Evolutionary conservation across 2,329 filamentous ascomycete species (phyloP).

Genomic region (Sarocladium strictum): DNA sequence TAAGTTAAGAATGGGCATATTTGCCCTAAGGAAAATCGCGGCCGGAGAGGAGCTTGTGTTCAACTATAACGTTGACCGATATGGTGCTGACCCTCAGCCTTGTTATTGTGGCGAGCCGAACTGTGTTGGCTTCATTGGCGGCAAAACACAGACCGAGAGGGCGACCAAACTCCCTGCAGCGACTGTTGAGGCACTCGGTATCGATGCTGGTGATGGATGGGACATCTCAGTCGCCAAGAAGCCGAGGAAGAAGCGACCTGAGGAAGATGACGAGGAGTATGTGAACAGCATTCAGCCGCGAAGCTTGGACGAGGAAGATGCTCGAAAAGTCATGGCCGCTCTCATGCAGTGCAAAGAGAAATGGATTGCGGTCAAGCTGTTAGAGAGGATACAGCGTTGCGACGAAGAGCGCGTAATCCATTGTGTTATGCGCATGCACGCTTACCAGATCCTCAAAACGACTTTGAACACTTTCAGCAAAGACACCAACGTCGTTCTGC

Average conservation of each 20-base stretch:
- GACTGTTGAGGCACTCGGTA: constrained; percentile 90
- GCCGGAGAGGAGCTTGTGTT: constrained; percentile 94
- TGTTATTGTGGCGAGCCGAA: constrained; percentile 95
- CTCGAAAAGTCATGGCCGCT: constrained; percentile 92
- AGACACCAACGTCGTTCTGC: constrained; percentile 84
- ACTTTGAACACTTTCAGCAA: constrained; percentile 78
- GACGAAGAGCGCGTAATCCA: constrained; percentile 83
- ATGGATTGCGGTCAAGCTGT: constrained; percentile 95
- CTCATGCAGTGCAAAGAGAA: constrained; percentile 98
- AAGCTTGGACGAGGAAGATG: constrained; percentile 72
- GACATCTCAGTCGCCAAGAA: constrained; percentile 85
- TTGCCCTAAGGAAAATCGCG: constrained; percentile 77
- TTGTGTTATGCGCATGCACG: constrained; percentile 91
- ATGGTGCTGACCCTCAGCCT: constrained; percentile 91
- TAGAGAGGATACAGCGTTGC: constrained; percentile 80
- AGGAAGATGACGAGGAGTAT: constrained; percentile 92
- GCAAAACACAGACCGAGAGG: constrained; percentile 94
- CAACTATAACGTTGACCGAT: constrained; percentile 99
- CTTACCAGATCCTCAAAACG: constrained; percentile 89
- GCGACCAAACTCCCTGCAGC: constrained; percentile 85
- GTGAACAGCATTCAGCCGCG: constrained; percentile 81
- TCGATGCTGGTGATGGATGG: constrained; percentile 89
- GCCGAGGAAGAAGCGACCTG: constrained; percentile 84
- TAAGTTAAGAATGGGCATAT: constrained; percentile 98
- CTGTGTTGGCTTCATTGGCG: constrained; percentile 93